phyloP scores from a whole-genome alignment of 495 filamentous ascomycete species.

The Xylaria telfairii region DNA sequence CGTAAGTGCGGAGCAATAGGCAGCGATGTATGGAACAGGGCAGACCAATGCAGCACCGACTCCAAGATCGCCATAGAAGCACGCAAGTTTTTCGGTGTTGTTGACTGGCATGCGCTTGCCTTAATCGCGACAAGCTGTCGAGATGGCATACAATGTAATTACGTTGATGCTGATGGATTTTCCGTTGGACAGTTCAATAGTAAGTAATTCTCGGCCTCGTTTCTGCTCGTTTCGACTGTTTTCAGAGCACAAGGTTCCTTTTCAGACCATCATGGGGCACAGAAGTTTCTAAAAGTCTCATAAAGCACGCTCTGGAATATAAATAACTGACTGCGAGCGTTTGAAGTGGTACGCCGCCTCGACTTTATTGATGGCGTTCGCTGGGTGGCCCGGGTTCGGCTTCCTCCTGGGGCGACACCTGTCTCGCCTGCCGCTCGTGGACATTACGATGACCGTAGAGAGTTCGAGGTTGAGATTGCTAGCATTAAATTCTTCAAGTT shows the following conservation, averaged over 20 bases:
- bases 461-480: constrained; percentile 1
- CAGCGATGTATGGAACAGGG: neutral
- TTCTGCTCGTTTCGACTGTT: too few relatives aligned
- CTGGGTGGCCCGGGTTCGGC: constrained; percentile 11
- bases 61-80: neutral
- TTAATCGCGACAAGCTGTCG: constrained; percentile 1
- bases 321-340: too few relatives aligned
- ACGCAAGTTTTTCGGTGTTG: neutral
- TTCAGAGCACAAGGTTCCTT: too few relatives aligned
- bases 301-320: too few relatives aligned
- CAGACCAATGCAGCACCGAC: neutral
- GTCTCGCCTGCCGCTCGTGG: neutral
- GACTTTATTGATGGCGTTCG: constrained; percentile 11
- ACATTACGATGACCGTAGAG: neutral
- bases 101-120: constrained; percentile 1
- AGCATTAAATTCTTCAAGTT: constrained; percentile 16
- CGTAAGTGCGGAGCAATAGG: neutral
- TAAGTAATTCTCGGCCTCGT: too few relatives aligned
- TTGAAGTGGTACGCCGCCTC: constrained; percentile 21
- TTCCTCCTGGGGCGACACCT: neutral
- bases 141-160: constrained; percentile 9
- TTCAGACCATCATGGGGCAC: too few relatives aligned
- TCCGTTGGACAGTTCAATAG: constrained; percentile 12
- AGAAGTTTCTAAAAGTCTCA: too few relatives aligned
- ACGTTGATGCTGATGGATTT: constrained; percentile 1